These are phyloP conservation scores for Puya raimondii DNA, from an alignment of 176 grass and related monocot genomes.

Conservation along the genomic window DNA sequence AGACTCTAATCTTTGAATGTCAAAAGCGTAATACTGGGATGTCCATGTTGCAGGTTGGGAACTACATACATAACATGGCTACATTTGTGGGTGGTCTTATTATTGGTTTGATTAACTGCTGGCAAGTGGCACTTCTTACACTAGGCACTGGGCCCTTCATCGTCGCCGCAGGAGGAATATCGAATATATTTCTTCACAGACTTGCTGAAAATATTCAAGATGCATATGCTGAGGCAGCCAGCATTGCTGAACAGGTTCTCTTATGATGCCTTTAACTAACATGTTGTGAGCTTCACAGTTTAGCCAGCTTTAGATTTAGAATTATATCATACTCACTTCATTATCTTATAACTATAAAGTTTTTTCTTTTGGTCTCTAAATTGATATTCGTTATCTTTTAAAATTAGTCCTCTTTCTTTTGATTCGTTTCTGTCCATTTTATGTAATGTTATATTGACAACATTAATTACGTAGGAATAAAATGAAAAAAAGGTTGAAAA, in stretches of 20 bases:
- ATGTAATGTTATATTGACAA: too few species aligned
- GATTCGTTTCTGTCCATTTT: too few species aligned
- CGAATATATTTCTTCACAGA: slow-evolving; percentile 98
- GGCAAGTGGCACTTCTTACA: slow-evolving; percentile 96
- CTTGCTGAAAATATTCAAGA: slow-evolving; percentile 99
- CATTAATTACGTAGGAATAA: too few species aligned
- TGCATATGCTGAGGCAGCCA: slow-evolving; percentile 95
- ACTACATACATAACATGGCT: slow-evolving; percentile 99
- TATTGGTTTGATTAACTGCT: slow-evolving; percentile 93
- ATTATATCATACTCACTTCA: neutral
- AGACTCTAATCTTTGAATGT: neutral
- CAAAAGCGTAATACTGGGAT: neutral
- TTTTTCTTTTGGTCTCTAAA: neutral
- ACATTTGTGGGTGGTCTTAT: slow-evolving; percentile 91
- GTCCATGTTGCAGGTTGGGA: slow-evolving; percentile 54
- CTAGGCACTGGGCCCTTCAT: slow-evolving; percentile 97
- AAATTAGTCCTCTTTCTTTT: too few species aligned
- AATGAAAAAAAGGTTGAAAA: too few species aligned
- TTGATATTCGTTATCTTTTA: too few species aligned
- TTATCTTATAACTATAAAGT: neutral
- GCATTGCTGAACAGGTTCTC: slow-evolving; percentile 96
- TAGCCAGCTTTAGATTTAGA: neutral
- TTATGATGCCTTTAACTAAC: neutral
- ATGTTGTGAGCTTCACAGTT: neutral
- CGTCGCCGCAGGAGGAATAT: slow-evolving; percentile 96